Base-by-base conservation (phyloP, 345 rosid genomes). In the Populus euphratica region DNA sequence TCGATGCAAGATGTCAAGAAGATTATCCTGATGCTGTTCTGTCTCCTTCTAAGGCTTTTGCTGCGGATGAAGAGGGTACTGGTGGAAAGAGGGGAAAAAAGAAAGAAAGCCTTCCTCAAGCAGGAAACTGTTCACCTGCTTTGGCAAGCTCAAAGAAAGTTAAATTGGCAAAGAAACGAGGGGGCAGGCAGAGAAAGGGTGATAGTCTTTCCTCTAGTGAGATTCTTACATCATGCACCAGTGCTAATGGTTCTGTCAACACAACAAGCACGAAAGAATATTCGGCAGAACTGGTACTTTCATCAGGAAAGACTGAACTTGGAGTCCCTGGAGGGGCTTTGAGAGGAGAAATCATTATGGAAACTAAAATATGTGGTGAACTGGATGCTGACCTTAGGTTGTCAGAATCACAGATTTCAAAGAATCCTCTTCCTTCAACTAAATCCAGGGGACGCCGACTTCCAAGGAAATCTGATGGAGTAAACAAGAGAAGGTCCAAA, bases 401-500 rank as follows among this genome's bases (percentile, higher is more conserved):
- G 39, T 69, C 78, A 56, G 85, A 81, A 69, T 62, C 86, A 69
- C 84, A 79, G 64, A 66, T 33, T 73, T 68, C 63, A 21, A 74
- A 67, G 67, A 74, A 69, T 68, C 41, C 79, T 59, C 78, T 79
- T 86, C 77, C 78, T 82, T 81, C 84, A 62, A 54, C 83, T 41
- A 87, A 86, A 75, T 17, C 78, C 62, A 85, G 79, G 63, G 84
- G 81, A 52, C 68, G 31, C 25, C 76, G 61, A 70, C 83, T 74
- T 78, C 79, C 79, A 70, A 76, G 65, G 70, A 93, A 88, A 81
- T 84, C 90, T 66, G 71, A 76, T 77, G 86, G 84, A 82, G 79
- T 64, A 78, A 83, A 81, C 68, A 88, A 85, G 79, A 85, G 81
- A 43, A 84, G 72, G 72, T 89, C 93, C 80, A 86, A 83, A 86